Base-by-base conservation (phyloP, 495 filamentous ascomycete genomes). In the Penicillium robsamsonii region DNA sequence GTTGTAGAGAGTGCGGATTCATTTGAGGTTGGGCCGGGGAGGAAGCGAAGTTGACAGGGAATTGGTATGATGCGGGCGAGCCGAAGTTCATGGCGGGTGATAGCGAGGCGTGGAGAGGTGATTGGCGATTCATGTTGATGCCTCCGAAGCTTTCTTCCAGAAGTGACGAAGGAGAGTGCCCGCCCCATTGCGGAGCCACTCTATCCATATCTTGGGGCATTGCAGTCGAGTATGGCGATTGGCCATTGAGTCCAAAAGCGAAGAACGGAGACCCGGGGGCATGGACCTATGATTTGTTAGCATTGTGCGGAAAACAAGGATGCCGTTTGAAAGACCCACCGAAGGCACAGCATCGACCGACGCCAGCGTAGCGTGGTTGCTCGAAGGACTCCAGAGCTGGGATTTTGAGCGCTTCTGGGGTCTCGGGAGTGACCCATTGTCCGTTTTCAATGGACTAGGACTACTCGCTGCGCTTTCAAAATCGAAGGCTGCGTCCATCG, bases 401-500 rank as follows among this genome's bases (percentile, higher is more conserved):
- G 67, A 57, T 46, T 63, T 72, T 11, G 62, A 53, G 20, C 46
- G 53, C 38, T 67, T 68, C 18, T 64, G 64, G 4, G 35, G 24
- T 35, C 61, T 69, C 1, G 65, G 53, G 12, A 68, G 65, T 11
- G 67, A 57, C 4, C 58, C 58, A 25, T 65, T 57, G 17, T 74
- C 74, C 40, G 60, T 59, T 44, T 73, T 75, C 56, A 83, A 70
- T 29, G 79, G 74, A 60, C 75, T 83, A 13, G 88, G 86, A 57
- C 83, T 89, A 63, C 80, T 86, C 1, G 84, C 82, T 15, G 85
- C 85, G 59, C 84, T 86, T 27, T 87, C 84, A 64, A 90, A 88
- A 60, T 88, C 84, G 61, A 89, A 88, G 22, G 82, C 78, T 35
- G 81, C 76, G 60, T 84, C 79, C 84, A 89, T 87, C 3, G 75